Conservation (phyloP, 1,284 basidiomycete species). For the Paramarasmius palmivorus region DNA sequence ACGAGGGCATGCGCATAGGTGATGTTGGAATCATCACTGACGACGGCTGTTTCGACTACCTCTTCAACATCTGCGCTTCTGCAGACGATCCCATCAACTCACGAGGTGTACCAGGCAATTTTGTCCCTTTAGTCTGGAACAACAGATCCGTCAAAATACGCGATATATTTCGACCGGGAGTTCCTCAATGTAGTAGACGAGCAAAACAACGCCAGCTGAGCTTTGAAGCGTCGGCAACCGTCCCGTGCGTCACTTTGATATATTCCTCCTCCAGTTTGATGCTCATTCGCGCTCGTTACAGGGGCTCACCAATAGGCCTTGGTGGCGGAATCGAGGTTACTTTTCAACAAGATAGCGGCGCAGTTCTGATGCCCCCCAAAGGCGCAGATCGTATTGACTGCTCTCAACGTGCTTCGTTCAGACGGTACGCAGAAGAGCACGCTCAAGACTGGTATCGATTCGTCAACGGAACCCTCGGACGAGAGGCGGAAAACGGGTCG, state of each 20-base stretch:
- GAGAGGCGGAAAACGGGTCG: conserved; percentile 7
- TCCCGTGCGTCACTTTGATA: not conserved
- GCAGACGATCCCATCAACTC: conserved; percentile 14
- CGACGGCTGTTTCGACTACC: conserved; percentile 18
- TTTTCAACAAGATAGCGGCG: not conserved
- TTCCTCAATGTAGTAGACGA: not conserved
- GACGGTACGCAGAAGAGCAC: conserved; percentile 5
- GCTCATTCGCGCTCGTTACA: not conserved
- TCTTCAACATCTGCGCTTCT: conserved; percentile 18
- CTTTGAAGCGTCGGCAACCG: not conserved
- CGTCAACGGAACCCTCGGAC: conserved; percentile 5
- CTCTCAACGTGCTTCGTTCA: not conserved
- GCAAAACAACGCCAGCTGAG: not conserved
- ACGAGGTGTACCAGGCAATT: conserved; percentile 6
- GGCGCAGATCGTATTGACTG: conserved; percentile 8
- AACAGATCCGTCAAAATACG: no score
- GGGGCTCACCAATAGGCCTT: not conserved
- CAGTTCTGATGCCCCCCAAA: conserved; percentile 10
- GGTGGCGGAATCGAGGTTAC: not conserved
- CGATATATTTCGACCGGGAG: not conserved
- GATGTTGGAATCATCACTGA: conserved; percentile 21
- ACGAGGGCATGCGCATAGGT: conserved; percentile 24
- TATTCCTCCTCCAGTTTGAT: no score
- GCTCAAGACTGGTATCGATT: conserved; percentile 6
- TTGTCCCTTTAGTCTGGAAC: conserved; percentile 6